Percentiles rank a stretch among this genome's conserved stretches.
Conservation (phyloP, 495 filamentous ascomycete species). For the Aspergillus leporis region DNA sequence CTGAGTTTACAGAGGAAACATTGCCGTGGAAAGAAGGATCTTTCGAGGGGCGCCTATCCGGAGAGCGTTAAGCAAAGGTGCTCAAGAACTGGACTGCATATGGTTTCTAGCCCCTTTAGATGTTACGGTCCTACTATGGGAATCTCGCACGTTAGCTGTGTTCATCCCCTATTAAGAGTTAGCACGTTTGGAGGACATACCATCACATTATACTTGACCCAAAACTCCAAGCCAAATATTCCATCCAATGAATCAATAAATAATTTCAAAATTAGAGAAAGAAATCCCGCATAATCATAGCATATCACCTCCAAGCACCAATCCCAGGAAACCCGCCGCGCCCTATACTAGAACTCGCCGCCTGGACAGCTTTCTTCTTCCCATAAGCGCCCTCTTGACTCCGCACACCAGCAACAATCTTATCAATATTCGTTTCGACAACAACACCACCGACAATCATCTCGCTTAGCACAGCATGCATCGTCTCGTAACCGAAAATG, state of each 20-base stretch:
- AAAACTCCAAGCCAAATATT: not conserved
- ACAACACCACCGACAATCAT: conserved; percentile 97
- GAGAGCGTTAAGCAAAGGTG: conserved; percentile 33
- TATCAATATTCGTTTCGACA: conserved; percentile 86
- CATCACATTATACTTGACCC: not conserved
- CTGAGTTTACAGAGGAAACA: conserved; percentile 33
- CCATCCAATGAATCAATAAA: not conserved
- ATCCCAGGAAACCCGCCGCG: conserved; percentile 40
- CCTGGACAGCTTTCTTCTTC: conserved; percentile 53
- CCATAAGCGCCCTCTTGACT: conserved; percentile 76
- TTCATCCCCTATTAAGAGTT: not conserved
- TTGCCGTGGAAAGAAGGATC: conserved; percentile 27
- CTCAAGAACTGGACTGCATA: conserved; percentile 25
- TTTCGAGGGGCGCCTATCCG: conserved; percentile 34
- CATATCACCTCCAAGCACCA: conserved; percentile 43
- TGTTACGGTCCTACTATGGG: not conserved
- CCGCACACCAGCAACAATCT: conserved; percentile 81
- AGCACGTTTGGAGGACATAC: not conserved
- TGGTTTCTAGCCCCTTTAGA: not conserved
- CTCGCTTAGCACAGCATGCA: conserved; percentile 88
- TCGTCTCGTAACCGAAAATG: conserved; percentile 97
- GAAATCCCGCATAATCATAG: not conserved
- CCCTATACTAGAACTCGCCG: conserved; percentile 35
- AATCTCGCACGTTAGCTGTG: not conserved
- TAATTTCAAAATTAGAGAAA: conserved; percentile 4